Evolutionary conservation across 345 rosid species (phyloP).

Genomic region (Citrus mangshanensis): DNA sequence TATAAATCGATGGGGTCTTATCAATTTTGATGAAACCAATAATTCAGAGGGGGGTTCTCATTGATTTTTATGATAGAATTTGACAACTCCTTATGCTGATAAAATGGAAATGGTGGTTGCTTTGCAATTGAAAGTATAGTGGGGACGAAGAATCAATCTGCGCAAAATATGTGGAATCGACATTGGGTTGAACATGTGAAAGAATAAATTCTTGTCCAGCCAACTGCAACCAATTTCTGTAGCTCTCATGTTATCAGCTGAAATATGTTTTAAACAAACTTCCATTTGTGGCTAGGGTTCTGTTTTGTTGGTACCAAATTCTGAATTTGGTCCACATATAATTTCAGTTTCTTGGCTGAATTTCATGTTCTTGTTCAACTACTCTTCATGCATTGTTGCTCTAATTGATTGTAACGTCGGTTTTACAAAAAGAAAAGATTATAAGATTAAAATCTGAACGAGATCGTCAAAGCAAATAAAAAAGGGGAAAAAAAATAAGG

Average conservation of each 20-base stretch:
- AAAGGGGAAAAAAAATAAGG: rapidly evolving
- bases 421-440: background rate
- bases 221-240: background rate
- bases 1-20: background rate
- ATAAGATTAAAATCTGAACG: background rate
- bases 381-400: background rate
- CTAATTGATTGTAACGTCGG: background rate
- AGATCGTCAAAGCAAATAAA: no score
- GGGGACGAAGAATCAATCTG: background rate
- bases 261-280: background rate
- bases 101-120: background rate
- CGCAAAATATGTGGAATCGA: background rate
- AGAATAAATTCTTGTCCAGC: background rate
- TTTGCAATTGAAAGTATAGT: background rate
- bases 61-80: background rate
- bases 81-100: background rate
- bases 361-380: background rate
- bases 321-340: background rate
- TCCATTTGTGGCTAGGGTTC: background rate
- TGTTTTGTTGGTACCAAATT: background rate
- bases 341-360: background rate
- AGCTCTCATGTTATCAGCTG: background rate
- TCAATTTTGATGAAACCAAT: background rate
- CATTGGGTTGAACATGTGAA: background rate
- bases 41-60: background rate